Conservation (phyloP, 2,329 filamentous ascomycete genomes). For the Ampelomyces quisqualis region DNA sequence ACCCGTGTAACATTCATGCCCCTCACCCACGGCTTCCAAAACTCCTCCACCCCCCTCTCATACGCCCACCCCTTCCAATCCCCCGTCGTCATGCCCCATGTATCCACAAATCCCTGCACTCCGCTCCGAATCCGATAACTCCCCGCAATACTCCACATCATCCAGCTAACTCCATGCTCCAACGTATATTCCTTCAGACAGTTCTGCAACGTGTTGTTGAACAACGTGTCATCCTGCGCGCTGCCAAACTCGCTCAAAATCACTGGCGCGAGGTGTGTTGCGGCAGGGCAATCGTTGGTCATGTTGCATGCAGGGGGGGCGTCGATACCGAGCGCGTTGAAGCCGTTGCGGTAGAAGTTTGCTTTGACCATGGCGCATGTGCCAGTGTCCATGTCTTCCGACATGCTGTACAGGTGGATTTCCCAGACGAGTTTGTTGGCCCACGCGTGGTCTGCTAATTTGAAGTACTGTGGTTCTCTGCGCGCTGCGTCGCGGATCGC, state of each 20-base stretch:
- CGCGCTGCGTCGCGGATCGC: conserved; percentile 47
- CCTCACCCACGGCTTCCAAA: conserved; percentile 55
- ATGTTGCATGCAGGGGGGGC: conserved; percentile 40
- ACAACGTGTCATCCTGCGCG: conserved; percentile 43
- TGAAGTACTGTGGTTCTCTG: conserved; percentile 50
- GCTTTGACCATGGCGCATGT: conserved; percentile 53
- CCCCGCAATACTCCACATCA: conserved; percentile 54
- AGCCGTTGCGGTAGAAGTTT: conserved; percentile 53
- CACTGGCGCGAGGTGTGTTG: conserved; percentile 40
- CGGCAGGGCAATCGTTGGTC: conserved; percentile 38
- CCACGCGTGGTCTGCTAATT: conserved; percentile 51
- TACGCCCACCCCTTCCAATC: conserved; percentile 53
- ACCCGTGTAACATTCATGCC: conserved; percentile 41
- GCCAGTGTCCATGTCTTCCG: conserved; percentile 46
- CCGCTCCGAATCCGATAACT: conserved; percentile 51
- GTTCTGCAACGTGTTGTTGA: conserved; percentile 50
- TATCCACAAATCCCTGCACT: conserved; percentile 50
- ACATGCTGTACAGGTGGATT: conserved; percentile 57
- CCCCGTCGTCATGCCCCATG: conserved; percentile 52
- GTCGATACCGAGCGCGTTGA: conserved; percentile 49
- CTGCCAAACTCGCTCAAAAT: conserved; percentile 43
- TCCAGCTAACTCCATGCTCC: conserved; percentile 51
- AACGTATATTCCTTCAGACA: conserved; percentile 51
- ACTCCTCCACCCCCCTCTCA: conserved; percentile 49
- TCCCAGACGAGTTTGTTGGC: conserved; percentile 62